phyloP scores from a whole-genome alignment of 129 eudicot species.

The Logfia minima region DNA sequence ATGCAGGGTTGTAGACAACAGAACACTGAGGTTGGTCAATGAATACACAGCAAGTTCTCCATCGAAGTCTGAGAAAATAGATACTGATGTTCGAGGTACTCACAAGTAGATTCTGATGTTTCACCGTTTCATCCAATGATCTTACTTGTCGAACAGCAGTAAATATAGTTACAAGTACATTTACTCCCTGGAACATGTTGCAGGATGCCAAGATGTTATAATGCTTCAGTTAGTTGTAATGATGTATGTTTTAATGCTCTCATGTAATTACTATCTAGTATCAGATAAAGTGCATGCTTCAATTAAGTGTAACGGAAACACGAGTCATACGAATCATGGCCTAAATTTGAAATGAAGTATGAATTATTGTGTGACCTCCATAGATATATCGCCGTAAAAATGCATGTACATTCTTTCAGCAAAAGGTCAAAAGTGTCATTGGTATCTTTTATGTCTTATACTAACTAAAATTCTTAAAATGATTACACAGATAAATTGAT shows the following conservation, averaged over 20 bases:
- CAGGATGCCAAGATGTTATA: background rate
- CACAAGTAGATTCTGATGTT: slow-evolving; percentile 11
- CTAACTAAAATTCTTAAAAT: slow-evolving; percentile 32
- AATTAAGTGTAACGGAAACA: background rate
- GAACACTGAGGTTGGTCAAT: slow-evolving; percentile 71
- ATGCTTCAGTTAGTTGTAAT: slow-evolving; percentile 9
- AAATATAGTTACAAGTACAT: slow-evolving; percentile 13
- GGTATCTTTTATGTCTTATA: slow-evolving; percentile 12
- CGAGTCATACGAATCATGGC: slow-evolving; percentile 9
- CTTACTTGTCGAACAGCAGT: slow-evolving; percentile 1
- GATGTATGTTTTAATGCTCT: background rate
- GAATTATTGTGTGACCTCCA: slow-evolving; percentile 8
- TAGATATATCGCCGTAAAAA: slow-evolving; percentile 7
- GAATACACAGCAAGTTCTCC: slow-evolving; percentile 70
- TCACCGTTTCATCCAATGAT: background rate
- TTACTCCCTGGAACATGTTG: slow-evolving; percentile 9
- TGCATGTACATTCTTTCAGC: slow-evolving; percentile 7
- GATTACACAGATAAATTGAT: slow-evolving; percentile 69
- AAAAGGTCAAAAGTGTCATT: slow-evolving; percentile 15
- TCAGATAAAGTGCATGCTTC: slow-evolving; percentile 6
- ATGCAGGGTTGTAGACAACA: slow-evolving; percentile 82
- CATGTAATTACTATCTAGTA: slow-evolving; percentile 15
- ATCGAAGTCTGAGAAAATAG: slow-evolving; percentile 66
- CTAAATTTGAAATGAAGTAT: background rate
- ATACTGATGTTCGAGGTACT: slow-evolving; percentile 76